A percentile compares a stretch with the other conserved stretches of the same genome.
Evolutionary conservation across 176 grass and related monocot genomes (phyloP).

Genomic region (Lolium perenne): DNA sequence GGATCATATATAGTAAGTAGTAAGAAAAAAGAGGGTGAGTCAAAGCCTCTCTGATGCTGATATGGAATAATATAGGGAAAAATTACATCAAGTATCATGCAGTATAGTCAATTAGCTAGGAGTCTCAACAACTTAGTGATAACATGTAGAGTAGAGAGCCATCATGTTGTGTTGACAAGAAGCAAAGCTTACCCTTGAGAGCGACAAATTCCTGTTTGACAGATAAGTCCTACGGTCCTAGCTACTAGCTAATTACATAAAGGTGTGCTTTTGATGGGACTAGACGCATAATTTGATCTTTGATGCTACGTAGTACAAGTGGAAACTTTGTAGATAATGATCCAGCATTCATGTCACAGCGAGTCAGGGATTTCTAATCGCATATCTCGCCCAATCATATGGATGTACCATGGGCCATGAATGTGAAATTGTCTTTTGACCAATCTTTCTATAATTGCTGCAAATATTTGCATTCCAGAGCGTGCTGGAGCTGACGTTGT

Average conservation of each 20-base stretch:
- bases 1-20: background rate
- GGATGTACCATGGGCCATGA: slow-evolving; percentile 13
- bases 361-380: background rate
- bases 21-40: background rate
- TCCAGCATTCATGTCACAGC: background rate
- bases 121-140: slow-evolving; percentile 46
- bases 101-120: slow-evolving; percentile 17
- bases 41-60: background rate
- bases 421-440: slow-evolving; percentile 1
- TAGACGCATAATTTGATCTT: slow-evolving; percentile 34
- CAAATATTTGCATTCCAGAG: slow-evolving; percentile 61
- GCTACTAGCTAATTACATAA: slow-evolving; percentile 44
- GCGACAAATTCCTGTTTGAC: slow-evolving; percentile 51
- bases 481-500: slow-evolving; percentile 81
- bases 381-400: slow-evolving; percentile 6
- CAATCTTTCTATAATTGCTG: slow-evolving; percentile 32
- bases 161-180: slow-evolving; percentile 59
- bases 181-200: slow-evolving; percentile 48
- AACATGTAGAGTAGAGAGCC: slow-evolving; percentile 45
- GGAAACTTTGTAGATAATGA: slow-evolving; percentile 31
- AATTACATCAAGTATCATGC: slow-evolving; percentile 17
- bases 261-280: slow-evolving; percentile 44
- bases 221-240: slow-evolving; percentile 42
- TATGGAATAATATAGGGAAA: background rate
- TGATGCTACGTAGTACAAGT: slow-evolving; percentile 16